A percentile compares a stretch with the other conserved stretches of the same genome.
Evolutionary conservation across 1,284 basidiomycete species (phyloP).

Genomic region (Apiotrichum domesticum): DNA sequence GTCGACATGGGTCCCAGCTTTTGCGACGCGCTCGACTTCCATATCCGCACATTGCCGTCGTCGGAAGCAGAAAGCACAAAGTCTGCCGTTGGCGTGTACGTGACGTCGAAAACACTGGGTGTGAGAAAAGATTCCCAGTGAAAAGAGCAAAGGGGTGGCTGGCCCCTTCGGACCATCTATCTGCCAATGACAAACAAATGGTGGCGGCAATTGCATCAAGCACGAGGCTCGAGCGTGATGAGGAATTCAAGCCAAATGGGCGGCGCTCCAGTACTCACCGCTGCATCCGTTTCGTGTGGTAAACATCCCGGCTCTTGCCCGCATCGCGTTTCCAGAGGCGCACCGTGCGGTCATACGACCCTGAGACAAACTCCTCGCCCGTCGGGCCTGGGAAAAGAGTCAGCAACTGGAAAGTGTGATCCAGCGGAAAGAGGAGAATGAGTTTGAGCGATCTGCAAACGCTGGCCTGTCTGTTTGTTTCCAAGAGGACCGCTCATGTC

Average conservation of each 20-base stretch:
- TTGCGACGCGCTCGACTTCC: constrained; percentile 91
- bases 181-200: too few relatives aligned
- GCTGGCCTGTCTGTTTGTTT: too few relatives aligned
- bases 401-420: neutral
- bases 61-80: constrained; percentile 93
- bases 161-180: too few relatives aligned
- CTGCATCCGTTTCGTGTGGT: constrained; percentile 99
- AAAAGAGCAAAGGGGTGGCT: neutral
- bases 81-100: constrained; percentile 81
- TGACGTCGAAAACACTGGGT: constrained; percentile 50
- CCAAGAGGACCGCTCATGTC: too few relatives aligned
- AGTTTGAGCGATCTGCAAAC: too few relatives aligned
- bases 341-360: constrained; percentile 92
- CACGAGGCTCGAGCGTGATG: neutral
- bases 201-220: neutral
- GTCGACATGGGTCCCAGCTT: constrained; percentile 86
- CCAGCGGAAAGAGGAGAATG: too few relatives aligned
- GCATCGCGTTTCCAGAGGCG: constrained; percentile 87
- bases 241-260: neutral
- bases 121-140: constrained; percentile 2
- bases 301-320: constrained; percentile 80
- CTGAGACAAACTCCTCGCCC: constrained; percentile 91
- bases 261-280: constrained; percentile 52
- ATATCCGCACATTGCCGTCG: constrained; percentile 93
- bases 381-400: constrained; percentile 58